phyloP scores from a whole-genome alignment of 2,329 filamentous ascomycete species.

The Uncinocarpus reesii region DNA sequence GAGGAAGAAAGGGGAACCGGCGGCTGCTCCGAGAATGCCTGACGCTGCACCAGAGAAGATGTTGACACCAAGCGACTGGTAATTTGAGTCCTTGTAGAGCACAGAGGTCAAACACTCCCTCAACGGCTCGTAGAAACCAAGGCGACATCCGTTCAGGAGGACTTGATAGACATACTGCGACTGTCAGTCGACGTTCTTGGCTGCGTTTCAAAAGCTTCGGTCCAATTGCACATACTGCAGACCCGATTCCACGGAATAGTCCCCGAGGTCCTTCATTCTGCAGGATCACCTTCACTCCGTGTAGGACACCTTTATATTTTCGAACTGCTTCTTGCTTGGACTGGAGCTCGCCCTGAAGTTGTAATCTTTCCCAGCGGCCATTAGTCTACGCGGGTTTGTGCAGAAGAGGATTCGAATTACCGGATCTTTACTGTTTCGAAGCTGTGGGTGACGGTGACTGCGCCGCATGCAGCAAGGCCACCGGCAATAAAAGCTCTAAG shows the following conservation, averaged over 20 bases:
- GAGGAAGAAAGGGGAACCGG: conserved; percentile 92
- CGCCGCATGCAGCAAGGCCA: conserved; percentile 91
- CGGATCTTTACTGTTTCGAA: conserved; percentile 99
- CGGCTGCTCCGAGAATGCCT: conserved; percentile 82
- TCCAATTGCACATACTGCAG: conserved; percentile 47
- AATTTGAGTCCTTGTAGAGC: conserved; percentile 59
- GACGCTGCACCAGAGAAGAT: conserved; percentile 85
- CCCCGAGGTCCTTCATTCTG: conserved; percentile 80
- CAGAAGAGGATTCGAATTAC: conserved; percentile 40
- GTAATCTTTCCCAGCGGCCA: conserved; percentile 51
- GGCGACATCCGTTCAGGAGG: conserved; percentile 86
- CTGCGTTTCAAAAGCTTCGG: not conserved
- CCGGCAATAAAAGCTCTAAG: conserved; percentile 80
- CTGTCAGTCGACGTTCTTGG: too few relatives aligned
- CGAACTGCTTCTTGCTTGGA: conserved; percentile 73
- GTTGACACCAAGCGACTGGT: conserved; percentile 81
- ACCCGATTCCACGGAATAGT: conserved; percentile 78
- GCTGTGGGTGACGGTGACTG: conserved; percentile 92
- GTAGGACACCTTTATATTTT: conserved; percentile 81
- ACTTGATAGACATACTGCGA: conserved; percentile 82
- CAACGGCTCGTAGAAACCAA: conserved; percentile 96
- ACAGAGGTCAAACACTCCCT: conserved; percentile 59
- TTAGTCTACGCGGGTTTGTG: not conserved
- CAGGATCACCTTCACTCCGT: conserved; percentile 81
- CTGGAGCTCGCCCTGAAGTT: conserved; percentile 91